Evolutionary conservation across 257 asterid genomes (phyloP).

Genomic region (Petunia secreta): DNA sequence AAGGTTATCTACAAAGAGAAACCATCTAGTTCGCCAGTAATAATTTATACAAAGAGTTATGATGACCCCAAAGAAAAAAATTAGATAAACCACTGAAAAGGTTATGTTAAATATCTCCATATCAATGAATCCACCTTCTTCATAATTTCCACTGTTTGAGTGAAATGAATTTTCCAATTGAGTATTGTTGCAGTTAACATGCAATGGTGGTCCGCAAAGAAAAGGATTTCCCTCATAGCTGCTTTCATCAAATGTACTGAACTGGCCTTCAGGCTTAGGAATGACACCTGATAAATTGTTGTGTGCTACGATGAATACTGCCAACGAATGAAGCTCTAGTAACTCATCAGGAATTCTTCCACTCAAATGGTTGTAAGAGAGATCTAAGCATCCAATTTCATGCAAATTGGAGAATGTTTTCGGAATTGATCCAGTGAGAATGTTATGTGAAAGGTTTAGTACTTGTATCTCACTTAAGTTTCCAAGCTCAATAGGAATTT

Average conservation of each 20-base stretch:
- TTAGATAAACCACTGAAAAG: background rate
- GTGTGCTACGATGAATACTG: background rate
- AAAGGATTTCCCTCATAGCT: constrained; percentile 3
- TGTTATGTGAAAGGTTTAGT: constrained; percentile 10
- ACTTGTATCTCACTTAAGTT: background rate
- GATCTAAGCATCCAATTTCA: background rate
- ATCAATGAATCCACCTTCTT: background rate
- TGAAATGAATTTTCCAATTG: background rate
- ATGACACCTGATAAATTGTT: background rate
- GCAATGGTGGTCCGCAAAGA: constrained; percentile 11
- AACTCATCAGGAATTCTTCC: background rate
- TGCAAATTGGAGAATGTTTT: background rate
- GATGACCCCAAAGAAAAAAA: background rate
- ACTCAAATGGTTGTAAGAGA: background rate
- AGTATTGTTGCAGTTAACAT: background rate
- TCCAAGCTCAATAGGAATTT: constrained; percentile 3
- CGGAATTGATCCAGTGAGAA: background rate
- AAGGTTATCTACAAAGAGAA: background rate
- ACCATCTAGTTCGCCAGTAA: background rate
- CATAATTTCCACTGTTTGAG: background rate
- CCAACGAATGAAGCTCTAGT: background rate
- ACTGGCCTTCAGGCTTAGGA: background rate
- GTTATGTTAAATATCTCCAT: background rate
- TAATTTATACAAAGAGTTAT: background rate
- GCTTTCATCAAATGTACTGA: background rate